These are phyloP conservation scores for Cercospora brassicicola DNA, from an alignment of 2,329 filamentous ascomycete species.

Conservation along the genomic window DNA sequence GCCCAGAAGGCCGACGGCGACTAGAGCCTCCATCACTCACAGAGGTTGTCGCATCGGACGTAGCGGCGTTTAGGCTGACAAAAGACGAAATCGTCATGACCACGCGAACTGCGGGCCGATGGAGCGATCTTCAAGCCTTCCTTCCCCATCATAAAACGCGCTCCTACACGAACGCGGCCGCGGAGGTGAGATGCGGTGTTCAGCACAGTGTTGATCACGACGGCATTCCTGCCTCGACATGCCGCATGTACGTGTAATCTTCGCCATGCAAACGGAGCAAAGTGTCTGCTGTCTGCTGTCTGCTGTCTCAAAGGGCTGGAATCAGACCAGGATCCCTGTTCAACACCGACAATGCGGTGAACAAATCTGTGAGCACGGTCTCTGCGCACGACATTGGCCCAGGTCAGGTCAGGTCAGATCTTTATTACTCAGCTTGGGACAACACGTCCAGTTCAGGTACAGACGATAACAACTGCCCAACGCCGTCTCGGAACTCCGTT, in stretches of 20 bases:
- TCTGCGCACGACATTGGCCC: neutral
- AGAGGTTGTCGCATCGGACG: neutral
- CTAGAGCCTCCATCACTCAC: neutral
- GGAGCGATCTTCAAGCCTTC: no score
- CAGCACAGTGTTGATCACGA: neutral
- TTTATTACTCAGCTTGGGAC: neutral
- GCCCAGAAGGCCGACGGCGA: neutral
- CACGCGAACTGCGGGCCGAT: no score
- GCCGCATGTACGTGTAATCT: neutral
- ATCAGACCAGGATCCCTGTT: neutral
- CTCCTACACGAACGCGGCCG: neutral
- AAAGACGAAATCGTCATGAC: neutral
- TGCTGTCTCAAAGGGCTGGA: no score
- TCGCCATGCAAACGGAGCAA: neutral
- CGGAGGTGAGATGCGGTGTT: neutral
- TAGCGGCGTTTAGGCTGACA: neutral
- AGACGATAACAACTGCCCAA: neutral
- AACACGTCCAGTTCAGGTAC: neutral
- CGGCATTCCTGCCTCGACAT: neutral
- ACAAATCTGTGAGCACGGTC: neutral
- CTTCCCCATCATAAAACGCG: no score
- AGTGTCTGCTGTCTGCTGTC: neutral
- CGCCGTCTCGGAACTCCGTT: neutral
- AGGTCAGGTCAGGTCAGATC: neutral
- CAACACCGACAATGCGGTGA: neutral